Percentiles rank a stretch among this genome's conserved stretches.
Evolutionary conservation across 441 rosid species (phyloP).

Genomic region (Raphanus hybrid): DNA sequence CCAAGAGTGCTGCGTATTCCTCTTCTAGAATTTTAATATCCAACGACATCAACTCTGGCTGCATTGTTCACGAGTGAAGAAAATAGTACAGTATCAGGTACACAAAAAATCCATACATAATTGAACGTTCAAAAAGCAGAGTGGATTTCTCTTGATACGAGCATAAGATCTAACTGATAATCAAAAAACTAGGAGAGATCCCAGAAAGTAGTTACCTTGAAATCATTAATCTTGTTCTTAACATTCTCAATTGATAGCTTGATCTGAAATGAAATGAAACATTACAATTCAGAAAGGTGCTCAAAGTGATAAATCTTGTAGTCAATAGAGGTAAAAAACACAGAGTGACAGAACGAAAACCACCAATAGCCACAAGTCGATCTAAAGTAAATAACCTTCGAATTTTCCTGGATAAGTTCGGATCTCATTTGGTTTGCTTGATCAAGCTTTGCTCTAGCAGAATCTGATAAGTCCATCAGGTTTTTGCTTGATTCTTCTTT

Average conservation of each 20-base stretch:
- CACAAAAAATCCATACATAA: background rate
- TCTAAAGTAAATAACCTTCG: slow-evolving; percentile 56
- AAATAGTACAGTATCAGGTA: slow-evolving; percentile 3
- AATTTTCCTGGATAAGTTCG: slow-evolving; percentile 49
- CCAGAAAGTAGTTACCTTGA: slow-evolving; percentile 51
- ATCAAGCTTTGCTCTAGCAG: slow-evolving; percentile 59
- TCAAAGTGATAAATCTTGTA: background rate
- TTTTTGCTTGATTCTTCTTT: slow-evolving; percentile 15
- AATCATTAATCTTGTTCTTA: slow-evolving; percentile 54
- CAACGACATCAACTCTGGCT: slow-evolving; percentile 67
- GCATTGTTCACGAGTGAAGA: slow-evolving; percentile 19
- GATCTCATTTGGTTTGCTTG: slow-evolving; percentile 50
- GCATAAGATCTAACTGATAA: slow-evolving; percentile 12
- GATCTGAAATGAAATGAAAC: slow-evolving; percentile 59
- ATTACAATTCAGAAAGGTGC: background rate
- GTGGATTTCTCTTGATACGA: slow-evolving; percentile 7
- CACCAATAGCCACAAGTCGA: background rate
- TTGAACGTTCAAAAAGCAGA: background rate
- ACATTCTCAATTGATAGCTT: slow-evolving; percentile 53
- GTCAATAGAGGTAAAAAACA: background rate
- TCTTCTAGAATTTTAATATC: slow-evolving; percentile 58
- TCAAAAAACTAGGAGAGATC: slow-evolving; percentile 15
- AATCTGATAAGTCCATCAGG: slow-evolving; percentile 45
- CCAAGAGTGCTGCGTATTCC: slow-evolving; percentile 54
- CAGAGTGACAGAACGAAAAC: background rate